Base-by-base conservation (phyloP, 2,329 filamentous ascomycete genomes). In the Byssochlamys sp. region DNA sequence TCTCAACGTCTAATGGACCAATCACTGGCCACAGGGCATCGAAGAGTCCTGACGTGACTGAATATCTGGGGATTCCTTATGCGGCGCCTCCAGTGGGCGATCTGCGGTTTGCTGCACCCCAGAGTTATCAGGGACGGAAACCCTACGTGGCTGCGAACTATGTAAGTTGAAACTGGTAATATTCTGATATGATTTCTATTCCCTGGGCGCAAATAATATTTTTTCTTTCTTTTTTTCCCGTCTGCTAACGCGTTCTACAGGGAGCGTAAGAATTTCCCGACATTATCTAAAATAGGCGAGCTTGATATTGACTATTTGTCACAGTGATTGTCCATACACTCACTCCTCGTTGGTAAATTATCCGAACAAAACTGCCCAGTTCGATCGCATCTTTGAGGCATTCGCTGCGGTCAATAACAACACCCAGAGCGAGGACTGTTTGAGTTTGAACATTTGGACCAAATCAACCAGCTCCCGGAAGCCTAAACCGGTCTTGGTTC, bases 401-500 rank as follows among this genome's bases (percentile, higher is more conserved):
- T 66, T 68, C 51, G 63, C 62, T 11, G 56, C 57, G 6, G 74
- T 78, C 1, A 80, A 79, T 56, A 58, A 53, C 0, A 65, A 65
- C 12, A 66, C 67, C 1, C 72, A 73, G 54, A 65, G 63, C 52
- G 66, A 71, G 58, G 72, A 73, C 55, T 74, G 71, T 59, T 60
- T 74, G 56, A 69, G 67, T 9, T 55, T 74, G 27, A 73, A 74
- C 53, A 61, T 73, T 12, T 73, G 71, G 71, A 58, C 63, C 1
- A 61, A 60, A 5, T 52, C 45, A 0, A 64, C 62, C 12, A 59
- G 62, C 3, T 52, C 62, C 12, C 55, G 63, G 51, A 57, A 57
- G 11, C 59, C 63, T 14, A 70, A 73, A 35, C 69, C 74, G 1
- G 72, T 78, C 4, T 63, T 77, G 29, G 66, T 78, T 2, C 73